Base-by-base conservation (phyloP, 352 stramenopile species). In the Phytophthora nicotianae region DNA sequence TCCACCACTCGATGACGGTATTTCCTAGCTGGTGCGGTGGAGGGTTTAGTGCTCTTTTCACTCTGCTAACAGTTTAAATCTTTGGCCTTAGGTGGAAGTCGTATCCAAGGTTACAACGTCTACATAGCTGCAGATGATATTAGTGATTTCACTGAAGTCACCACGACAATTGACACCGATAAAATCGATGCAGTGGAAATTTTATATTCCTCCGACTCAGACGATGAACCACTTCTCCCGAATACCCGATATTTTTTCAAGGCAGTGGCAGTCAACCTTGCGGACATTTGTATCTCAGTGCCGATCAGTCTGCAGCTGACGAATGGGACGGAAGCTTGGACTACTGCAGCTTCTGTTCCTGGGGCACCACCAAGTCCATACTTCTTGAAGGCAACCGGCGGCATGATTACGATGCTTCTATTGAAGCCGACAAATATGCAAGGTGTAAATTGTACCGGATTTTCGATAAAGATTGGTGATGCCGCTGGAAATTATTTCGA, bases 31-130 rank as follows among this genome's bases (percentile, higher is more conserved):
- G 21, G n/a, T 46, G 32, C 32, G 14, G 19, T 13, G 27, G n/a
- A 32, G 42, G 0, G 42, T 42, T 21, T 35, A 26, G 8, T 20
- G 17, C 14, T 9, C 1, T 46, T 10, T 43, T 43, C n/a, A 43
- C 11, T 26, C 24, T 33, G 20, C 8, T 64, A 57, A 63, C 14
- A 16, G 33, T 38, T 58, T 17, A 8, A 1, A 5, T 5, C 32
- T 33, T 56, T 24, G 14, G 53, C 6, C 1, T 17, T 48, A 87
- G 81, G 81, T 51, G 81, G 79, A 11, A 73, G 69, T 38, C 56
- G 63, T 5, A 85, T 91, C 24, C 68, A 53, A 43, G 74, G 77
- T 16, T 91, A 83, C 33, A 56, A 85, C 0, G 72, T 89, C n/a
- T 91, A 76, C 48, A 75, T 89, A 53, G 54, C 76, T 3, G 61